Conservation (phyloP, 2,329 filamentous ascomycete genomes). For the Cordyceps cicadae region DNA sequence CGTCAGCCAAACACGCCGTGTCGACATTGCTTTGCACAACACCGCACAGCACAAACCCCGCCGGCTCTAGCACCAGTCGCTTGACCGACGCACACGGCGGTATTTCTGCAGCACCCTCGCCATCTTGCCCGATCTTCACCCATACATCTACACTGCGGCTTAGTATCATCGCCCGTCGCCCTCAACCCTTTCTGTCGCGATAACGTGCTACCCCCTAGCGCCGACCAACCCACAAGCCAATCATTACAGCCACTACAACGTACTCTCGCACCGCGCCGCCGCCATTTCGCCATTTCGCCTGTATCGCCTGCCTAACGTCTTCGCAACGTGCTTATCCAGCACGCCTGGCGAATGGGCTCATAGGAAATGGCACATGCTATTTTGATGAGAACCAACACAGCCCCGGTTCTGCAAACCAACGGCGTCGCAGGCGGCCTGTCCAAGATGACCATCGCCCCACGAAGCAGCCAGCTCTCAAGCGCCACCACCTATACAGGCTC, state of each 20-base stretch:
- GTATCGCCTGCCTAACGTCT: background rate
- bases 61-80: conserved; percentile 4
- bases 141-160: background rate
- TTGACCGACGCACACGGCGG: conserved; percentile 4
- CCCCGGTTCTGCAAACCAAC: conserved; percentile 45
- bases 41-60: background rate
- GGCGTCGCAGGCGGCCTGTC: conserved; percentile 37
- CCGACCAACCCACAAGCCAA: background rate
- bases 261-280: background rate
- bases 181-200: background rate
- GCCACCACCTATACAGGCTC: conserved; percentile 48
- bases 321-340: conserved; percentile 4
- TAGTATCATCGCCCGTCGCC: background rate
- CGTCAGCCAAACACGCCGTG: background rate
- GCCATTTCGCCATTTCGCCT: background rate
- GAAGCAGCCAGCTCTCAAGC: conserved; percentile 56
- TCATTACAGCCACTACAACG: background rate
- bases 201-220: background rate
- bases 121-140: background rate
- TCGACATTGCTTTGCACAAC: background rate
- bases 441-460: conserved; percentile 44
- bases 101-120: background rate
- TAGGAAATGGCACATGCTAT: conserved; percentile 52
- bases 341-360: conserved; percentile 32
- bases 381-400: conserved; percentile 50